A percentile compares a stretch with the other conserved stretches of the same genome.
These are phyloP conservation scores for Apophysomyces elegans DNA, from an alignment of 371 early-diverging fungal species.

Conservation along the genomic window DNA sequence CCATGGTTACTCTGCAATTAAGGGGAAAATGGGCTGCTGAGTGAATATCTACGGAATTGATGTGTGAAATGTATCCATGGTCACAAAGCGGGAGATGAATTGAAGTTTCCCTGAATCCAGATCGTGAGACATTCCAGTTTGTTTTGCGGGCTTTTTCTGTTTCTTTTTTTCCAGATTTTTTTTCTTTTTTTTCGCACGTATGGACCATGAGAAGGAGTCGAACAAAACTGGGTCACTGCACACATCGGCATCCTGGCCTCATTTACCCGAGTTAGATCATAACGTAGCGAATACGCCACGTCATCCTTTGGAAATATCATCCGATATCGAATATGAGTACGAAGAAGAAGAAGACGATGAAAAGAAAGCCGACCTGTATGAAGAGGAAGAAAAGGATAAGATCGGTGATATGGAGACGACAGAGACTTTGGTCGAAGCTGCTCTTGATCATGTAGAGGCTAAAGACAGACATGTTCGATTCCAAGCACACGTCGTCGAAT, in stretches of 20 bases:
- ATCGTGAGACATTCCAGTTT: constrained; percentile 10
- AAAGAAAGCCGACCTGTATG: background rate
- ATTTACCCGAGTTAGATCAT: background rate
- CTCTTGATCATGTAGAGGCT: constrained; percentile 38
- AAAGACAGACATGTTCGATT: constrained; percentile 45
- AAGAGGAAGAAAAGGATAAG: background rate
- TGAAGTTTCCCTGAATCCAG: too few relatives aligned
- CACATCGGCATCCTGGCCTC: constrained; percentile 1
- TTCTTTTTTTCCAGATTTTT: constrained; percentile 13
- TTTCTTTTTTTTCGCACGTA: constrained; percentile 11
- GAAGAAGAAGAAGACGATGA: background rate
- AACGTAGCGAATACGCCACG: background rate
- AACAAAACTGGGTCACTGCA: background rate
- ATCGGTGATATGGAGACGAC: constrained; percentile 17
- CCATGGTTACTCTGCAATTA: too few relatives aligned
- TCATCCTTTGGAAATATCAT: background rate
- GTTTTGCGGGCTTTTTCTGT: background rate
- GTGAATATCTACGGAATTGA: too few relatives aligned
- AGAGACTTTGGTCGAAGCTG: constrained; percentile 37
- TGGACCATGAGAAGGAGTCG: constrained; percentile 7
- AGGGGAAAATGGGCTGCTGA: too few relatives aligned
- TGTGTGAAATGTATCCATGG: too few relatives aligned
- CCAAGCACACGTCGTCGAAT: constrained; percentile 43
- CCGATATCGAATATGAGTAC: background rate
- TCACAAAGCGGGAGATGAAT: too few relatives aligned